Percentiles rank a stretch among this genome's conserved stretches.
These are phyloP conservation scores for Aspergillus egyptiacus DNA, from an alignment of 495 filamentous ascomycete genomes.

Conservation along the genomic window DNA sequence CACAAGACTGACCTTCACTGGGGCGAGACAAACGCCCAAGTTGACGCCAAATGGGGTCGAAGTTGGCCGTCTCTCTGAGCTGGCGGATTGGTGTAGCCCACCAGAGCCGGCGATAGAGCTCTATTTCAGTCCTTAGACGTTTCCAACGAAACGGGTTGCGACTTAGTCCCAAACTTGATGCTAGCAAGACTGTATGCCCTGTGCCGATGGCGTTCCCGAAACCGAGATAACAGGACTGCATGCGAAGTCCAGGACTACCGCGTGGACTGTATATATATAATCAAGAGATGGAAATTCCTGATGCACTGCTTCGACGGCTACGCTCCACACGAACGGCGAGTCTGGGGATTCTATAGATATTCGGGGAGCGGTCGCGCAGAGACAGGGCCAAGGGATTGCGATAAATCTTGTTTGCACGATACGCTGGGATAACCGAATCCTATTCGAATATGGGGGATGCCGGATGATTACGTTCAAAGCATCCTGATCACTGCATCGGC, in stretches of 20 bases:
- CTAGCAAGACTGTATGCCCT: constrained; percentile 24
- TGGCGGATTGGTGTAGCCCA: too few relatives aligned
- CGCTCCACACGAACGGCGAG: constrained; percentile 28
- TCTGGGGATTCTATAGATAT: constrained; percentile 21
- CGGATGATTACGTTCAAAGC: constrained; percentile 31
- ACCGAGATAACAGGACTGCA: constrained; percentile 27
- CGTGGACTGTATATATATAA: constrained; percentile 24
- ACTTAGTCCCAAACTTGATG: constrained; percentile 29
- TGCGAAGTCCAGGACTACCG: constrained; percentile 25
- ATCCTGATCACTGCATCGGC: constrained; percentile 14
- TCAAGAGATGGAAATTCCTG: constrained; percentile 27
- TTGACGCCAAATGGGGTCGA: too few relatives aligned
- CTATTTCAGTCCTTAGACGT: constrained; percentile 21
- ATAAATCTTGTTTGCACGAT: constrained; percentile 23
- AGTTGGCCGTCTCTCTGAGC: too few relatives aligned
- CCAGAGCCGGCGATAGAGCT: constrained; percentile 26
- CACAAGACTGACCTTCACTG: too few relatives aligned
- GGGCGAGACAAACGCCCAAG: too few relatives aligned
- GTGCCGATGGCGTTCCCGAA: constrained; percentile 26
- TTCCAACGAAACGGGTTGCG: constrained; percentile 28
- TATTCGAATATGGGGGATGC: constrained; percentile 35
- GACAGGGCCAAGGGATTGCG: constrained; percentile 29
- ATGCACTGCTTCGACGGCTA: constrained; percentile 28
- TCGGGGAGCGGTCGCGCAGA: constrained; percentile 21
- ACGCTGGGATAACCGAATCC: constrained; percentile 19